Base-by-base conservation (phyloP, 2,329 filamentous ascomycete species). In the Penicillium sp. region DNA sequence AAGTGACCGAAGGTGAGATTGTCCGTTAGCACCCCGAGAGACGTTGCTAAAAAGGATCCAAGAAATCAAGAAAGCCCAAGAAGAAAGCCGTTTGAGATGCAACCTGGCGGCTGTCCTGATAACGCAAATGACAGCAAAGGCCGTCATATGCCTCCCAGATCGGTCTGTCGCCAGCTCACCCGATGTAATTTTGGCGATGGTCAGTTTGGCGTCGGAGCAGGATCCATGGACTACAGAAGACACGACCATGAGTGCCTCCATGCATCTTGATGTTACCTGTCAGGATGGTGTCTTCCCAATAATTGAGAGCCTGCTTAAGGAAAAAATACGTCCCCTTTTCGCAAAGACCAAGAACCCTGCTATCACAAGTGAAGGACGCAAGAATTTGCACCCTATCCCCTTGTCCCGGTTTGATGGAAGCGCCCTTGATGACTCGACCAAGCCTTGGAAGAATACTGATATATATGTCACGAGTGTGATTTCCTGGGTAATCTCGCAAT, bases 281-380 rank as follows among this genome's bases (percentile, higher is more conserved):
- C 19, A 43, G 33, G 5, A 29, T 3, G 15, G 33, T 28, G 15
- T 37, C 13, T 45, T 45, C 46, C 2, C 23, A 31, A 37, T 53
- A 8, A 48, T 61, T 17, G 56, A 57, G 21, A 33, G 51, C 7
- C 43, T 63, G 15, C 56, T 63, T 2, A 56, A 43, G 33, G 51
- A 56, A 4, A 63, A 47, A 30, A 62, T 72, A 39, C 65, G 63
- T 21, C 68, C 69, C 6, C 54, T 70, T 8, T 73, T 73, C 39
- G 63, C 60, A 4, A 66, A 62, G 30, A 61, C 60, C 4, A 67
- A 61, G 36, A 71, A 68, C 37, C 62, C 66, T 4, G 58, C 64
- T 2, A 64, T 73, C 35, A 72, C 70, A 4, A 54, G 60, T 8
- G 62, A 63, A 11, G 70, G 69, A 8, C 66, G 70, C 25, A 72